Evolutionary conservation across 805 yeast species (phyloP).

Genomic region (Kodamaea laetipori): DNA sequence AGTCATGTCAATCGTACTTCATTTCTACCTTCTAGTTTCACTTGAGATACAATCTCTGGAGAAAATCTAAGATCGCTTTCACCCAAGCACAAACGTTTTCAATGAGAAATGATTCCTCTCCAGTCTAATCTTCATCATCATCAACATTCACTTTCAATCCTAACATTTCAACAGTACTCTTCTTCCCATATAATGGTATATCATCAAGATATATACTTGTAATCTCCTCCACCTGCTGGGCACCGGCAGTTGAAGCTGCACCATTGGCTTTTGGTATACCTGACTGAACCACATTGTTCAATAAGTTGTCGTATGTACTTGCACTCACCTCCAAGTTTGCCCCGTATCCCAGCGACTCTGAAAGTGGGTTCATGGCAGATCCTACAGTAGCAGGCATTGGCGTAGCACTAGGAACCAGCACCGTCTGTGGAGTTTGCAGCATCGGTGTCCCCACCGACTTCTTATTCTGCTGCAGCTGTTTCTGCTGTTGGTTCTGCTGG

Average conservation of each 20-base stretch:
- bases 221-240: conserved; percentile 17
- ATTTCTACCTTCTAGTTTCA: too few relatives aligned
- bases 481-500: conserved; percentile 11
- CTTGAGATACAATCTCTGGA: too few relatives aligned
- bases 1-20: too few relatives aligned
- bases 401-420: conserved; percentile 14
- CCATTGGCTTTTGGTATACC: neutral
- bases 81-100: neutral
- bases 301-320: conserved; percentile 34
- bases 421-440: conserved; percentile 22
- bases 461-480: conserved; percentile 10
- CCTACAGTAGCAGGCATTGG: conserved; percentile 16
- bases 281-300: conserved; percentile 26
- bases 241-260: too few relatives aligned
- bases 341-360: conserved; percentile 9
- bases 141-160: conserved; percentile 31
- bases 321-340: conserved; percentile 29
- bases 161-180: conserved; percentile 40
- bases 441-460: conserved; percentile 12
- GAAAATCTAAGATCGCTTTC: too few relatives aligned
- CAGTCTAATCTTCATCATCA: conserved; percentile 15
- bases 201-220: conserved; percentile 37
- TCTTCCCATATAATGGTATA: conserved; percentile 42
- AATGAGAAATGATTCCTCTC: neutral
- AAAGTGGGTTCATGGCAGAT: conserved; percentile 13